These are phyloP conservation scores for Artemisia argyi DNA, from an alignment of 129 eudicot species.

Conservation along the genomic window DNA sequence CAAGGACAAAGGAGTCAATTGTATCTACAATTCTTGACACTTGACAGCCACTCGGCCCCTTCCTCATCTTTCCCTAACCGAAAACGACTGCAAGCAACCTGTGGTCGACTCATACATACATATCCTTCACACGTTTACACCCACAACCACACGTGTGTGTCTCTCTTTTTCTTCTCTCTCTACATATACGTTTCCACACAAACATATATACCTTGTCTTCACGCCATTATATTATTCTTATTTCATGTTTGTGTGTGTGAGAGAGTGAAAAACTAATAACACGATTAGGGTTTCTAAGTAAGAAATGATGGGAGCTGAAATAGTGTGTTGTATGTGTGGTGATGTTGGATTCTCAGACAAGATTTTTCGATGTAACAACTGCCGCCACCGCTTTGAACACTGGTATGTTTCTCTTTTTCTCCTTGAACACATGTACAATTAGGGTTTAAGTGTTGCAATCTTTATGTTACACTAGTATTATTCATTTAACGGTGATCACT, in stretches of 20 bases:
- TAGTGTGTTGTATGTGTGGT: constrained; percentile 83
- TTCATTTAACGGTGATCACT: no score
- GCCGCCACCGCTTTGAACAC: constrained; percentile 79
- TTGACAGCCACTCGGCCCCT: background rate
- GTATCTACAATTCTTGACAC: constrained; percentile 20
- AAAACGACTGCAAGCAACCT: constrained; percentile 72
- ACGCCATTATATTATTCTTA: background rate
- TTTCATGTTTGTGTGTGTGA: background rate
- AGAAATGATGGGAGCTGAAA: constrained; percentile 56
- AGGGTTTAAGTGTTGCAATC: no score
- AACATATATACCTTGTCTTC: background rate
- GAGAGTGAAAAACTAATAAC: background rate
- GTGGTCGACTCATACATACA: constrained; percentile 42
- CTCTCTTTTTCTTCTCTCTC: background rate
- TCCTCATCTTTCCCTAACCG: constrained; percentile 26
- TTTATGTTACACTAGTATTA: no score
- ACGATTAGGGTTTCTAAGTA: background rate
- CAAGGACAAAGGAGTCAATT: constrained; percentile 40
- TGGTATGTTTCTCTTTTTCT: constrained; percentile 42
- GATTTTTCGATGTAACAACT: constrained; percentile 74
- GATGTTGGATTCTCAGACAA: constrained; percentile 76
- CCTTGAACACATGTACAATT: background rate
- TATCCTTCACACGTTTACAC: constrained; percentile 14
- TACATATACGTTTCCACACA: background rate
- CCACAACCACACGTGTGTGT: constrained; percentile 23